Evolutionary conservation across 768 basidiomycete species (phyloP).

Genomic region (Mycena galericulata): DNA sequence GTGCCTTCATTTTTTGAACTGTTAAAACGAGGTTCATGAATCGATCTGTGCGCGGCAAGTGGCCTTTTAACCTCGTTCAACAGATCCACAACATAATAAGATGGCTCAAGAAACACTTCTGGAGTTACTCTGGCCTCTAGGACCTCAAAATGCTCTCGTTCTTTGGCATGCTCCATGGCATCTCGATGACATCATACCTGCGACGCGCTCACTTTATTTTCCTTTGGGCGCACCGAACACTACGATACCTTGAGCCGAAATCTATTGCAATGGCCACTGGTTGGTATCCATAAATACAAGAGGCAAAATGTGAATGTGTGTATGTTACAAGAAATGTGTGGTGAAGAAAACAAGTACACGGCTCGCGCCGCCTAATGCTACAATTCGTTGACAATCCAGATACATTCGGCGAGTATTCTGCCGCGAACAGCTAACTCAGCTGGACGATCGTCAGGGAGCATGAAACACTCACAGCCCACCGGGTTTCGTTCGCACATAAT

Average conservation of each 20-base stretch:
- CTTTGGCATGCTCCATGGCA: too few species aligned
- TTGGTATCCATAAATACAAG: conserved; percentile 3
- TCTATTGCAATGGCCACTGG: not conserved
- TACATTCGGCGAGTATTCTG: conserved; percentile 4
- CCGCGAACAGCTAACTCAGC: not conserved
- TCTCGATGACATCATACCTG: not conserved
- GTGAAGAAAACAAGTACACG: not conserved
- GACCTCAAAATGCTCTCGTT: too few species aligned
- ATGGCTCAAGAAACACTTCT: too few species aligned
- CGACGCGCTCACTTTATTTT: not conserved
- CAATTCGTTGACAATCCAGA: not conserved
- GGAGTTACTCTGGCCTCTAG: too few species aligned
- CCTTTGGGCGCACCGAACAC: not conserved
- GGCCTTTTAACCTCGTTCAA: too few species aligned
- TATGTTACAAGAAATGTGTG: conserved; percentile 21
- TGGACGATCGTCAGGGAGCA: too few species aligned
- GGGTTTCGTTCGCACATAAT: not conserved
- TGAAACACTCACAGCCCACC: conserved; percentile 8
- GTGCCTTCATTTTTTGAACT: too few species aligned
- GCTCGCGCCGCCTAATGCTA: conserved; percentile 15
- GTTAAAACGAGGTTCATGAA: too few species aligned
- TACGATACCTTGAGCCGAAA: not conserved
- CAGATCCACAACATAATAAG: too few species aligned
- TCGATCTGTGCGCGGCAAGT: too few species aligned
- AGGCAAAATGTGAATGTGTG: not conserved